Conservation (phyloP, 768 basidiomycete species). For the Lactifluus hygrophoroides region DNA sequence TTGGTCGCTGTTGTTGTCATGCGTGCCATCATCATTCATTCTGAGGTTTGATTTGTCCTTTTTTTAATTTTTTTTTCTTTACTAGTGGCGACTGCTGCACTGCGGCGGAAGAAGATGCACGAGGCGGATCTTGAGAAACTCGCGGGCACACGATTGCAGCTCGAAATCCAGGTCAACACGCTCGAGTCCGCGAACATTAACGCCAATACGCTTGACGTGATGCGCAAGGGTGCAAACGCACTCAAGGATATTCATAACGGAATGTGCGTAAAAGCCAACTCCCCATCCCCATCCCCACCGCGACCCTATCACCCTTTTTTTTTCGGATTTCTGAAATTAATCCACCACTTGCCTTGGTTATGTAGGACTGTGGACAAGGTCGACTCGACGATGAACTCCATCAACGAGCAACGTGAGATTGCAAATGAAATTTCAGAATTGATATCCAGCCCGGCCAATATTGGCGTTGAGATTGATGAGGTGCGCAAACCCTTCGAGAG, state of each 20-base stretch:
- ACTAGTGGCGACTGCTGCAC: slow-evolving; percentile 77
- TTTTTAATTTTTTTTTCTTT: background rate
- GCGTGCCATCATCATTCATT: too few species aligned
- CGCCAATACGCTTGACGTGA: slow-evolving; percentile 91
- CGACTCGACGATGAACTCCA: slow-evolving; percentile 77
- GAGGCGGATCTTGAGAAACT: slow-evolving; percentile 84
- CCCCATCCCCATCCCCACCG: too few species aligned
- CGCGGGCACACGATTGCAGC: slow-evolving; percentile 76
- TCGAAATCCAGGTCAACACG: slow-evolving; percentile 95
- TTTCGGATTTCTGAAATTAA: too few species aligned
- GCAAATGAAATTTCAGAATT: slow-evolving; percentile 88
- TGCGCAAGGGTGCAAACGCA: slow-evolving; percentile 92
- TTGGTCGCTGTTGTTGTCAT: too few species aligned
- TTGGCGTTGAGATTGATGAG: slow-evolving; percentile 58
- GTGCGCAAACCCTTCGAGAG: slow-evolving; percentile 33
- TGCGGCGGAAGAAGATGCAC: slow-evolving; percentile 87
- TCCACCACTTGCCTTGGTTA: too few species aligned
- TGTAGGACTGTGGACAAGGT: slow-evolving; percentile 81
- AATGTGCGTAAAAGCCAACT: slow-evolving; percentile 49
- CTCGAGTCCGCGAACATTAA: slow-evolving; percentile 97
- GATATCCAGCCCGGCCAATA: slow-evolving; percentile 63
- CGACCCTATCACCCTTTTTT: too few species aligned
- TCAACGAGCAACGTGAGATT: slow-evolving; percentile 85
- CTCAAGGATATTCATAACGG: slow-evolving; percentile 84
- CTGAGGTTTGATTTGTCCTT: too few species aligned